These are phyloP conservation scores for Pythium phragmitis DNA, from an alignment of 352 stramenopile species.

Conservation along the genomic window DNA sequence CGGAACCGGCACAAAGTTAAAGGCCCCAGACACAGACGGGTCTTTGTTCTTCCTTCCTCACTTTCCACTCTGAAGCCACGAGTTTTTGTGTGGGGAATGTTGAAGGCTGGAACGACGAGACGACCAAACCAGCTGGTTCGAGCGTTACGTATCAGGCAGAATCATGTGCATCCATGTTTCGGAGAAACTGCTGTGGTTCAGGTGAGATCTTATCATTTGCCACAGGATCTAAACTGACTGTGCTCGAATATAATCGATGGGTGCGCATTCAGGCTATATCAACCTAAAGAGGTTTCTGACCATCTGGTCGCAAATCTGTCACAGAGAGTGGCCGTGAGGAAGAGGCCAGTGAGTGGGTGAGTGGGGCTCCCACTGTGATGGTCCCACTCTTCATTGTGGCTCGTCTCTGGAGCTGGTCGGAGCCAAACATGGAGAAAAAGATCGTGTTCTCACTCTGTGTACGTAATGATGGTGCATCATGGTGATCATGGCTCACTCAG, in stretches of 20 bases:
- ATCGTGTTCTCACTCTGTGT: not conserved
- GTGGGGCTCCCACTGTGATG: not conserved
- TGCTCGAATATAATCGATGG: not conserved
- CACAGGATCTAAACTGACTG: not conserved
- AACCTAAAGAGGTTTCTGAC: conserved; percentile 11
- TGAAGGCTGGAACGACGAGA: conserved; percentile 13
- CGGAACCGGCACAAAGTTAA: not conserved
- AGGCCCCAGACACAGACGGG: not conserved
- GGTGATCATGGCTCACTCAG: not conserved
- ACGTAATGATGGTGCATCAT: not conserved
- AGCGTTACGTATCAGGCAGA: conserved; percentile 1
- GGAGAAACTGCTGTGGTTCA: not conserved
- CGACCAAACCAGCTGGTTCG: conserved; percentile 9
- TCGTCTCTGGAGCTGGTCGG: conserved; percentile 20
- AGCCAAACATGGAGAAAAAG: not conserved
- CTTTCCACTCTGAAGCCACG: conserved; percentile 14
- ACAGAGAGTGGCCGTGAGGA: conserved; percentile 22
- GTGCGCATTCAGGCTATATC: conserved; percentile 11
- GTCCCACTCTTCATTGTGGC: conserved; percentile 18
- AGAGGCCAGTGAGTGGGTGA: not conserved
- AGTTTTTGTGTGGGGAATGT: not conserved
- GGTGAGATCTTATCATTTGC: conserved; percentile 9
- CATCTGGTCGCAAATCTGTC: conserved; percentile 17
- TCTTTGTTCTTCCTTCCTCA: conserved; percentile 7
- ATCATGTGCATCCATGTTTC: not conserved